Evolutionary conservation across 352 stramenopile species (phyloP).

Genomic region (Globisporangium radiosum): DNA sequence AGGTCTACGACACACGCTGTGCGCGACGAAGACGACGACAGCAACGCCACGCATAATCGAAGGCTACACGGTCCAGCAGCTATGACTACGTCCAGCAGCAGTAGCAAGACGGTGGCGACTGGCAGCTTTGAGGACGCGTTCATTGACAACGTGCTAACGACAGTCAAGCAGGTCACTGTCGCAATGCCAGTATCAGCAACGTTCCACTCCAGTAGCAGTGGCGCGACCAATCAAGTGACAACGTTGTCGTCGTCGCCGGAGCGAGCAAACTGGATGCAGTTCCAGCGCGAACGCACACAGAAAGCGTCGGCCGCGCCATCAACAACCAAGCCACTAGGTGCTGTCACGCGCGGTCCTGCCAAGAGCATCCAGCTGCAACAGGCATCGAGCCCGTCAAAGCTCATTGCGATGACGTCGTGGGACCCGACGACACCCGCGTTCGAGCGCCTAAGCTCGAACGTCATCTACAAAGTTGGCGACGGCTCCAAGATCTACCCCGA

Average conservation of each 20-base stretch:
- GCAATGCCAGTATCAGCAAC: not conserved
- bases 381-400: constrained; percentile 16
- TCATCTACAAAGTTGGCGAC: constrained; percentile 76
- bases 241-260: constrained; percentile 22
- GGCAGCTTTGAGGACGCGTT: constrained; percentile 83
- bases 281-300: constrained; percentile 27
- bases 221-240: constrained; percentile 19
- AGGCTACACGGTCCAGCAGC: not conserved
- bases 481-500: constrained; percentile 86
- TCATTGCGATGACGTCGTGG: constrained; percentile 35
- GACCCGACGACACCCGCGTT: constrained; percentile 81
- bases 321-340: not conserved
- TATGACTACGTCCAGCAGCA: not conserved
- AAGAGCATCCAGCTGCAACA: not conserved
- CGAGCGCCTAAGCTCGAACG: constrained; percentile 80
- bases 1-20: not conserved
- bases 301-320: constrained; percentile 1
- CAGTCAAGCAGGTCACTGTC: constrained; percentile 38
- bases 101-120: not conserved
- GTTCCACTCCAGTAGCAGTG: constrained; percentile 4
- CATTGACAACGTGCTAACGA: constrained; percentile 78
- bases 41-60: not conserved
- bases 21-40: constrained; percentile 6
- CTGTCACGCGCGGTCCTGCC: not conserved
- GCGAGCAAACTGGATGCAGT: constrained; percentile 32